phyloP scores from a whole-genome alignment of 352 stramenopile species.

The Phytophthora kernoviae region DNA sequence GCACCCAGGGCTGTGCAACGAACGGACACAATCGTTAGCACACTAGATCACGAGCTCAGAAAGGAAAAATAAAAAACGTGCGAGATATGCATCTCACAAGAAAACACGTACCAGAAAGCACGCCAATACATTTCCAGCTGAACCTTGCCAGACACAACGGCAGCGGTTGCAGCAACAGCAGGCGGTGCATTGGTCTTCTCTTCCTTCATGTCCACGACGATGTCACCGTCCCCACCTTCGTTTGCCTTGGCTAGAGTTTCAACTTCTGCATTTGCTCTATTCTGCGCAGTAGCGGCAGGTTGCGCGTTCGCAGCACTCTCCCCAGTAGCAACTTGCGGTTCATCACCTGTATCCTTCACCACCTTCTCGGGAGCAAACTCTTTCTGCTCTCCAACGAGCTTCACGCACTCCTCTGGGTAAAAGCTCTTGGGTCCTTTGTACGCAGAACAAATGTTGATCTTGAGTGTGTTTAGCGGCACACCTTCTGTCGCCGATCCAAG shows the following conservation, averaged over 20 bases:
- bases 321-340: constrained; percentile 23
- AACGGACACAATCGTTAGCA: constrained; percentile 1
- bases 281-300: constrained; percentile 3
- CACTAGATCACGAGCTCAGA: background rate
- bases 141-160: constrained; percentile 44
- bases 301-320: constrained; percentile 3
- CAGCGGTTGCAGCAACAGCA: constrained; percentile 9
- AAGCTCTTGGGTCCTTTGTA: constrained; percentile 73
- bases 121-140: constrained; percentile 80
- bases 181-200: constrained; percentile 26
- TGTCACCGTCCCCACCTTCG: constrained; percentile 30
- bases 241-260: constrained; percentile 14
- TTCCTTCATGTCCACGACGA: constrained; percentile 44
- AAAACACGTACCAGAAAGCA: constrained; percentile 71
- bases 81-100: background rate
- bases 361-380: constrained; percentile 48
- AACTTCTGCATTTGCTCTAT: constrained; percentile 7
- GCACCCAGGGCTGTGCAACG: constrained; percentile 57
- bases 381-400: constrained; percentile 61
- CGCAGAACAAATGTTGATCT: constrained; percentile 58
- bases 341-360: constrained; percentile 12
- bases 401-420: constrained; percentile 61
- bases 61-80: background rate
- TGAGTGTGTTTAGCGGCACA: constrained; percentile 64
- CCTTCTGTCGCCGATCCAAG: constrained; percentile 61